Evolutionary conservation across 2,329 filamentous ascomycete genomes (phyloP).

Genomic region (Fusarium succisae): DNA sequence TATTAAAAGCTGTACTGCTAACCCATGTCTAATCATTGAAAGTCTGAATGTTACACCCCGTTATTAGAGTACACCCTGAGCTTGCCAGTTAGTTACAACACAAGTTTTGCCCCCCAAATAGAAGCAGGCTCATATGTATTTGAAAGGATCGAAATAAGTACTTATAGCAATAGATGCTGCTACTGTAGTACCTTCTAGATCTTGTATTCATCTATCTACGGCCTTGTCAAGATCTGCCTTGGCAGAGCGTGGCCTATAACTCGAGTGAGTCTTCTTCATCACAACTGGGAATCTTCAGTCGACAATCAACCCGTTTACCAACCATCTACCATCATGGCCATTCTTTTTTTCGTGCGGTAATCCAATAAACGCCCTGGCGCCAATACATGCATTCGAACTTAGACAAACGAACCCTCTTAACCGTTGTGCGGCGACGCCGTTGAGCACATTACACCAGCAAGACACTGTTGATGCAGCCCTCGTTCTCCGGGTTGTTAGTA

Average conservation of each 20-base stretch:
- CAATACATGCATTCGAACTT: conserved; percentile 42
- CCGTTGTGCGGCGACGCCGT: conserved; percentile 2
- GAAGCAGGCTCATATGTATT: neutral
- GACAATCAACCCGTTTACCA: conserved; percentile 40
- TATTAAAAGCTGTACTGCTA: neutral
- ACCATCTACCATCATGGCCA: conserved; percentile 28
- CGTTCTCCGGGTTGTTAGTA: conserved; percentile 58
- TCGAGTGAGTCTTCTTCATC: conserved; percentile 43
- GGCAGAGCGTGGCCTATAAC: conserved; percentile 32
- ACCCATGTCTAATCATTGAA: neutral
- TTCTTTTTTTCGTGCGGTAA: conserved; percentile 35
- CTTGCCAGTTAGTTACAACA: neutral
- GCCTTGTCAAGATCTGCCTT: conserved; percentile 29
- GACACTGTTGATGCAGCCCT: conserved; percentile 49
- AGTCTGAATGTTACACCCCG: neutral
- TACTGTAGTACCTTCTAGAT: neutral
- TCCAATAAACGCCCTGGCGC: conserved; percentile 43
- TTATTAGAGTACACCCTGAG: neutral
- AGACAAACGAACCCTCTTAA: conserved; percentile 24
- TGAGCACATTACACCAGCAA: conserved; percentile 37
- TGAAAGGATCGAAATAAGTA: neutral
- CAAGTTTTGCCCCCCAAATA: neutral
- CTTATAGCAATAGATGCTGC: neutral
- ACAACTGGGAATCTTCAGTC: conserved; percentile 42
- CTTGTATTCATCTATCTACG: conserved; percentile 29